Base-by-base conservation (phyloP, 768 basidiomycete genomes). In the Postia placenta region DNA sequence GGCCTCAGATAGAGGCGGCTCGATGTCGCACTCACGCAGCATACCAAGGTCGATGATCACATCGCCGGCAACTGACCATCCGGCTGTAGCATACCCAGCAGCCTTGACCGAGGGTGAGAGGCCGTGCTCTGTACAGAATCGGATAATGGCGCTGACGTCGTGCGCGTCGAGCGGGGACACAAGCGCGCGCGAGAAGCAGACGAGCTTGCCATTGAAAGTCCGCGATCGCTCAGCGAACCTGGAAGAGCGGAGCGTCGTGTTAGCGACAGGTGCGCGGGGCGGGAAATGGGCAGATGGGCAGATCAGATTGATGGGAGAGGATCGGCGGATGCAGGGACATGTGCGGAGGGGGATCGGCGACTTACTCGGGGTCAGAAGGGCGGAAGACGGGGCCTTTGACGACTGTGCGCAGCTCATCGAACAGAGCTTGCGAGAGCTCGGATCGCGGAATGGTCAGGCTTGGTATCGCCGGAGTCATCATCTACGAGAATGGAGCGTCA, bases 31-130 rank as follows among this genome's bases (percentile, higher is more conserved):
- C 30, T 84, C 82, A 45, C 72, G 71, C 43, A 96, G 68, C 56
- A 74, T 78, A 58, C 74, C 78, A 42, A 95, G 67, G 67, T 95
- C 93, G 56, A 94, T 66, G 60, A 95, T 82, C 49, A 95, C 72
- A 58, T 94, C 85, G 30, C 93, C 93, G 14, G 81, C 82, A 47
- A 94, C 79, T 41, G 89, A 80, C 87, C 91, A 92, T 1, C 91
- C 92, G 9, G 85, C 89, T 1, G 88, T 93, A 5, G 92, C 93
- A 61, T 87, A 93, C 0, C 93, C 93, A 22, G 93, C 93, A 1
- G 89, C 87, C 63, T 91, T 92, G 57, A 92, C 76, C 7, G 89
- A 92, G 4, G 86, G 78, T 9, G 85, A 81, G 2, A 94, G 69
- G 0, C 68, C 67, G 59, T 92, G 74, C 47, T 80, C 78, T n/a